Evolutionary conservation across 2,329 filamentous ascomycete species (phyloP).

Genomic region (Aspergillus fumigatiaffinis): DNA sequence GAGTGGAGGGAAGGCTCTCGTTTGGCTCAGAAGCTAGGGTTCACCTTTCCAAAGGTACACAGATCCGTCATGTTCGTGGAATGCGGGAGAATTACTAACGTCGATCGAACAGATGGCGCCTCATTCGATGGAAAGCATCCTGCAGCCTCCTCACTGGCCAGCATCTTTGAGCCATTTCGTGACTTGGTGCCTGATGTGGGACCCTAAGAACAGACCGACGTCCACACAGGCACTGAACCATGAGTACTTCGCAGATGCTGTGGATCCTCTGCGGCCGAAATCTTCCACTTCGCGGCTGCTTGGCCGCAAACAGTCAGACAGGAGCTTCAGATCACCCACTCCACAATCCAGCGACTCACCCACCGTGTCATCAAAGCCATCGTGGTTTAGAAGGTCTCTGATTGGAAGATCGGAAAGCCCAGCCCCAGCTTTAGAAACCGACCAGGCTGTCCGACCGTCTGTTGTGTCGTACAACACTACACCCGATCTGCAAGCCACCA

Average conservation of each 20-base stretch:
- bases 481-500: constrained; percentile 45
- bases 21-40: constrained; percentile 91
- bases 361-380: constrained; percentile 72
- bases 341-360: constrained; percentile 61
- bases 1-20: constrained; percentile 96
- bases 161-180: constrained; percentile 84
- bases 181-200: constrained; percentile 99
- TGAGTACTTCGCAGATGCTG: constrained; percentile 89
- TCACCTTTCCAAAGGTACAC: constrained; percentile 82
- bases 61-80: constrained; percentile 8
- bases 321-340: constrained; percentile 58
- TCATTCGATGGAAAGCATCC: constrained; percentile 90
- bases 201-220: constrained; percentile 85
- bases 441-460: constrained; percentile 36
- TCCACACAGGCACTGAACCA: constrained; percentile 92
- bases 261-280: constrained; percentile 89
- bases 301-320: constrained; percentile 84
- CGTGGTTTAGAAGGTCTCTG: constrained; percentile 94
- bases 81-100: constrained; percentile 7
- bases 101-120: constrained; percentile 72
- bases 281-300: constrained; percentile 80
- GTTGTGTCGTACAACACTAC: constrained; percentile 40
- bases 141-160: constrained; percentile 89
- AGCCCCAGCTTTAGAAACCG: constrained; percentile 52
- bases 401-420: constrained; percentile 72